Evolutionary conservation across 2,329 filamentous ascomycete genomes (phyloP).

Genomic region (Diaporthe helianthi): DNA sequence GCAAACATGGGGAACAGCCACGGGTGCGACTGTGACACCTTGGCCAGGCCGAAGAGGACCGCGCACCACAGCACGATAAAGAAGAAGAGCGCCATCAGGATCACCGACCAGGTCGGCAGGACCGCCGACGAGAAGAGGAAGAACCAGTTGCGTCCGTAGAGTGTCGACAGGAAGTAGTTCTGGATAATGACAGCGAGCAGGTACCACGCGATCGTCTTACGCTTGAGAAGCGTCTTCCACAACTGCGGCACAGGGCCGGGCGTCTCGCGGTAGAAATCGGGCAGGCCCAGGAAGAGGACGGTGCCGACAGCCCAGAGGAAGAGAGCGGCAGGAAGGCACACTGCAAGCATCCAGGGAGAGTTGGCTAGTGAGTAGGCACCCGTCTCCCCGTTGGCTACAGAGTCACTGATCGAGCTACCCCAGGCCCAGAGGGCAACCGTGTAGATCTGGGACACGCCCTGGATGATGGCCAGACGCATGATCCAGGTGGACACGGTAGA

Average conservation of each 20-base stretch:
- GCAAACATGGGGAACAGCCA: constrained; percentile 73
- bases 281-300: constrained; percentile 63
- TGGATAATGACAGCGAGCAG: constrained; percentile 66
- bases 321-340: constrained; percentile 62
- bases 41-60: constrained; percentile 56
- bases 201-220: constrained; percentile 71
- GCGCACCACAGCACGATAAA: constrained; percentile 61
- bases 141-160: constrained; percentile 70
- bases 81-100: constrained; percentile 61
- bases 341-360: constrained; percentile 46
- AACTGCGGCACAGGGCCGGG: constrained; percentile 68
- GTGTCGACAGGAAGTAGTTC: constrained; percentile 70
- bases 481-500: constrained; percentile 70
- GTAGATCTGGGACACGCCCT: constrained; percentile 70
- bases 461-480: constrained; percentile 69
- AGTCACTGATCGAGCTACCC: constrained; percentile 59
- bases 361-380: constrained; percentile 40
- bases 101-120: constrained; percentile 61
- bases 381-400: constrained; percentile 44
- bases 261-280: constrained; percentile 67
- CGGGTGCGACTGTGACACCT: constrained; percentile 62
- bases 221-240: constrained; percentile 63
- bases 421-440: constrained; percentile 69
- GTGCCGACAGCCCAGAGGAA: constrained; percentile 63
- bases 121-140: constrained; percentile 58